These are phyloP conservation scores for Jaapia argillacea DNA, from an alignment of 768 basidiomycete genomes.

Conservation along the genomic window DNA sequence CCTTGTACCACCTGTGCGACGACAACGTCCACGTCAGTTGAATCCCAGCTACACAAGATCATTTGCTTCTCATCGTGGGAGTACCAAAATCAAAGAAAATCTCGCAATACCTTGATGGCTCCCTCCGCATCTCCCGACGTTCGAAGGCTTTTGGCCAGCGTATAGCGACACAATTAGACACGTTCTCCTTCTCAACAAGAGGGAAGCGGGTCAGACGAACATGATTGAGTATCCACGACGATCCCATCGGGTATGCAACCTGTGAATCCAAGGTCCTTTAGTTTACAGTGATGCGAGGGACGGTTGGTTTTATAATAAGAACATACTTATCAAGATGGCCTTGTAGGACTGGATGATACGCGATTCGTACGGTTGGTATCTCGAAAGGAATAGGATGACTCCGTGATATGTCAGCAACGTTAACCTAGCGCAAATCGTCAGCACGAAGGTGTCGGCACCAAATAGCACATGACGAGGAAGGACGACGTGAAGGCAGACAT, in stretches of 20 bases:
- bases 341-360: constrained; percentile 53
- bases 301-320: no score
- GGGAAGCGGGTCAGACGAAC: constrained; percentile 22
- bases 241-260: constrained; percentile 57
- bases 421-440: constrained; percentile 28
- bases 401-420: constrained; percentile 76
- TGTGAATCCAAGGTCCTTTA: constrained; percentile 12
- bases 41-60: constrained; percentile 43
- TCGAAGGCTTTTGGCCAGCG: constrained; percentile 63
- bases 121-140: constrained; percentile 56
- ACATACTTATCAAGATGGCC: constrained; percentile 51
- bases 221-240: constrained; percentile 66
- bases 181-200: no score
- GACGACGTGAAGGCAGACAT: background rate
- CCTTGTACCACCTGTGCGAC: constrained; percentile 40
- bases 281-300: background rate
- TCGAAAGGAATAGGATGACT: constrained; percentile 55
- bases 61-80: no score
- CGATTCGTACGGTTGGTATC: constrained; percentile 67
- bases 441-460: background rate
- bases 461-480: no score
- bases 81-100: constrained; percentile 32
- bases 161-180: no score
- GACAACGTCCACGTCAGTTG: constrained; percentile 74
- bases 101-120: constrained; percentile 52